These are phyloP conservation scores for Myriosclerotinia duriaeana DNA, from an alignment of 2,329 filamentous ascomycete species.

Conservation along the genomic window DNA sequence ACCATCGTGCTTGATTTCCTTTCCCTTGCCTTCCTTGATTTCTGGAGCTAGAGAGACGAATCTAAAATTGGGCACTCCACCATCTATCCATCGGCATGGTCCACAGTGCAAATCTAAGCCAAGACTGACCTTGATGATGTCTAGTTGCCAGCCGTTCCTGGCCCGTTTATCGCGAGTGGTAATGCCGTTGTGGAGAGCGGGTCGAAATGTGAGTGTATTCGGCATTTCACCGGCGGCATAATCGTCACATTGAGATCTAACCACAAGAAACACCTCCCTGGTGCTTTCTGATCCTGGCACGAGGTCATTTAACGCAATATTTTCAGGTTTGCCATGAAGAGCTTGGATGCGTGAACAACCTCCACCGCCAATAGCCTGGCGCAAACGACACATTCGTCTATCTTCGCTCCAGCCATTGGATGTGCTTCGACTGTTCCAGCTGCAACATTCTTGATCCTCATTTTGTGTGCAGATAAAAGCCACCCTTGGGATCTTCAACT, in stretches of 20 bases:
- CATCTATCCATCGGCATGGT: background rate
- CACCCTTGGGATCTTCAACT: background rate
- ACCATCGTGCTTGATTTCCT: background rate
- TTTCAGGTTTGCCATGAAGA: background rate
- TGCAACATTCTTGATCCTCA: background rate
- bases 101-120: background rate
- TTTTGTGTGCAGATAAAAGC: background rate
- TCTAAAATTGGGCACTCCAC: background rate
- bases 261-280: background rate
- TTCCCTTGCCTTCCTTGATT: background rate
- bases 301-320: background rate
- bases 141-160: accelerated
- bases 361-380: background rate
- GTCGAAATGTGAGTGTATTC: background rate
- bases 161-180: background rate
- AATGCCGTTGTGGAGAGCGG: background rate
- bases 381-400: background rate
- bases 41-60: background rate
- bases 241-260: background rate
- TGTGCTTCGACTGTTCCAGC: background rate
- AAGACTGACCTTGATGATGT: background rate
- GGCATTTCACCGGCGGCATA: background rate
- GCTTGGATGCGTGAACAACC: background rate
- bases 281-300: background rate
- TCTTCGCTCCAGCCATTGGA: background rate